These are phyloP conservation scores for Botrytis galanthina DNA, from an alignment of 2,329 filamentous ascomycete species.

Conservation along the genomic window DNA sequence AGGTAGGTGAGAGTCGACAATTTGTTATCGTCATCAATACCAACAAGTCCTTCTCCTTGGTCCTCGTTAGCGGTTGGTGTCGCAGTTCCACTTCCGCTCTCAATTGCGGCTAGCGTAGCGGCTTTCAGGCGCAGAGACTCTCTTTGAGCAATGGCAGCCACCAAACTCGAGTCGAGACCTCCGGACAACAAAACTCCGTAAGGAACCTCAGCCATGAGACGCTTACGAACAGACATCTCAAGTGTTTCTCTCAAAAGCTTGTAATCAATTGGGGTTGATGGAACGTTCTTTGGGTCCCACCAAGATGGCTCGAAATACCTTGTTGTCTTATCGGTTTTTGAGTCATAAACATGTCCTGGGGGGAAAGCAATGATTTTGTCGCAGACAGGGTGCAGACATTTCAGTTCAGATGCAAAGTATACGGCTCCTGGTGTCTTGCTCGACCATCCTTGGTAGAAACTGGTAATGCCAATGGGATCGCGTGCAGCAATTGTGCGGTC, in stretches of 20 bases:
- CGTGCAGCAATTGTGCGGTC: constrained; percentile 91
- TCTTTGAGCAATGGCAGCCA: constrained; percentile 91
- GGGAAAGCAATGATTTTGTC: constrained; percentile 94
- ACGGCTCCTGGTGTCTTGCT: constrained; percentile 78
- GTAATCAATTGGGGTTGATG: constrained; percentile 77
- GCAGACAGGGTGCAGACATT: constrained; percentile 88
- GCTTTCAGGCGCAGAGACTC: constrained; percentile 79
- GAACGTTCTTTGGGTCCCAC: constrained; percentile 81
- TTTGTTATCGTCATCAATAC: constrained; percentile 90
- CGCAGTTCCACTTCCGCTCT: constrained; percentile 44
- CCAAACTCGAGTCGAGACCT: constrained; percentile 91
- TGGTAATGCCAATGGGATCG: constrained; percentile 95
- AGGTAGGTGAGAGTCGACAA: constrained; percentile 87
- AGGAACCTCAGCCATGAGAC: constrained; percentile 97
- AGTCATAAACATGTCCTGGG: constrained; percentile 94
- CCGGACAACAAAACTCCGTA: constrained; percentile 95
- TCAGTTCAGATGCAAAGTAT: constrained; percentile 97
- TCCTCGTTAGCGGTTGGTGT: constrained; percentile 53
- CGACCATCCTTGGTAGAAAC: constrained; percentile 92
- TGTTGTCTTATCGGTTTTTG: constrained; percentile 78
- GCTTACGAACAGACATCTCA: constrained; percentile 90
- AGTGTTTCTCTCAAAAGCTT: constrained; percentile 77
- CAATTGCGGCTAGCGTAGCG: constrained; percentile 50
- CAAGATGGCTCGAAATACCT: constrained; percentile 90
- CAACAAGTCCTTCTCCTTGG: constrained; percentile 72